Percentiles rank a stretch among this genome's conserved stretches.
Conservation (phyloP, 2,329 filamentous ascomycete species). For the Penicillium hordei region DNA sequence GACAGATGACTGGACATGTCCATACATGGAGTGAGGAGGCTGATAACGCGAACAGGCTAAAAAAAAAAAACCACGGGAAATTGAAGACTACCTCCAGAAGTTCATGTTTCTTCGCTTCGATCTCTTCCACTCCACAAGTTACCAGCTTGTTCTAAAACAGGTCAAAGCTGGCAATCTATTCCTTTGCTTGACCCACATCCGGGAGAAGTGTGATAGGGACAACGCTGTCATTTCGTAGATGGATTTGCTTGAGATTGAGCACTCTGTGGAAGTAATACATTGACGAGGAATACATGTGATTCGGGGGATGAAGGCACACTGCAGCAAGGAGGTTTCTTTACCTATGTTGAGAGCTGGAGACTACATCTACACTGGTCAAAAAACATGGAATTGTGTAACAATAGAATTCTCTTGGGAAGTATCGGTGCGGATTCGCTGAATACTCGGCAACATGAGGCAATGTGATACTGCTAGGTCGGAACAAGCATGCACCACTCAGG, state of each 20-base stretch:
- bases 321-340: not conserved
- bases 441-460: constrained; percentile 3
- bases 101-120: too few relatives aligned
- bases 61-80: too few relatives aligned
- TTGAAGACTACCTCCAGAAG: too few relatives aligned
- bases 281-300: not conserved
- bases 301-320: not conserved
- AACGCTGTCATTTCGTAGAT: not conserved
- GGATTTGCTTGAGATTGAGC: not conserved
- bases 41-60: too few relatives aligned
- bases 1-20: too few relatives aligned
- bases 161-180: too few relatives aligned
- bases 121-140: too few relatives aligned
- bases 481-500: constrained; percentile 7
- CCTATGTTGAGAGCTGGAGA: not conserved
- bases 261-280: not conserved
- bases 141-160: too few relatives aligned
- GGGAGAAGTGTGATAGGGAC: not conserved
- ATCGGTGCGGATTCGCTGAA: not conserved
- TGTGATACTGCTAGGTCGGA: constrained; percentile 6
- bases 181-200: too few relatives aligned
- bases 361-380: not conserved
- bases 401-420: constrained; percentile 7
- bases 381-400: not conserved
- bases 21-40: too few relatives aligned